Percentiles rank a stretch among this genome's conserved stretches.
These are phyloP conservation scores for Ascochyta rabiei DNA, from an alignment of 2,329 filamentous ascomycete genomes.

Conservation along the genomic window DNA sequence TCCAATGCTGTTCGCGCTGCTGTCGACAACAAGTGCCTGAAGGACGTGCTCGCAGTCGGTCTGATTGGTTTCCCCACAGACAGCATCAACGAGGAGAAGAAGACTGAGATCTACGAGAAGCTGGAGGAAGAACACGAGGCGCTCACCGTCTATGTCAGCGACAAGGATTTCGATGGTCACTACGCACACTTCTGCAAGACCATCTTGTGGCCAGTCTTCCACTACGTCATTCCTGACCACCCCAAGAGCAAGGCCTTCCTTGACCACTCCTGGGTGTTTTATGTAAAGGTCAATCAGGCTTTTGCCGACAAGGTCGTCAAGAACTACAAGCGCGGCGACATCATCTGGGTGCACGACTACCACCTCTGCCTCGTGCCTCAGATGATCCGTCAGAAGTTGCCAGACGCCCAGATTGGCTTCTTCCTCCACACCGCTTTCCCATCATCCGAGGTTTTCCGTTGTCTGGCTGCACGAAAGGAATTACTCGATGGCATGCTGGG, in stretches of 20 bases:
- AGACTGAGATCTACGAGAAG: constrained; percentile 80
- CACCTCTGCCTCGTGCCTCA: constrained; percentile 86
- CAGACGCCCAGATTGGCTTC: constrained; percentile 94
- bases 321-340: constrained; percentile 91
- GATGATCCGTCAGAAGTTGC: constrained; percentile 88
- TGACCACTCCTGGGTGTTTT: constrained; percentile 96
- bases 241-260: constrained; percentile 98
- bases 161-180: constrained; percentile 92
- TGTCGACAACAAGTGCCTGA: constrained; percentile 69
- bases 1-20: constrained; percentile 86
- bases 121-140: constrained; percentile 83
- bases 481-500: constrained; percentile 91
- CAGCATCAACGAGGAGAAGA: constrained; percentile 75
- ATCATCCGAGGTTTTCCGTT: constrained; percentile 94
- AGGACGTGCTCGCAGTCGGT: constrained; percentile 87
- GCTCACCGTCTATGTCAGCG: constrained; percentile 81
- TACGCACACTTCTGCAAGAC: constrained; percentile 98
- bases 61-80: constrained; percentile 95
- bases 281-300: constrained; percentile 88
- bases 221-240: constrained; percentile 97
- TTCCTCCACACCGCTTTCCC: constrained; percentile 96
- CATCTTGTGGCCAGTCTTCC: constrained; percentile 96
- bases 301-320: constrained; percentile 90
- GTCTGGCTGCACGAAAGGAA: constrained; percentile 83
- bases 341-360: constrained; percentile 96